Percentiles rank a stretch among this genome's conserved stretches.
phyloP scores from a whole-genome alignment of 2,329 filamentous ascomycete species.

The Tolypocladium sp. region DNA sequence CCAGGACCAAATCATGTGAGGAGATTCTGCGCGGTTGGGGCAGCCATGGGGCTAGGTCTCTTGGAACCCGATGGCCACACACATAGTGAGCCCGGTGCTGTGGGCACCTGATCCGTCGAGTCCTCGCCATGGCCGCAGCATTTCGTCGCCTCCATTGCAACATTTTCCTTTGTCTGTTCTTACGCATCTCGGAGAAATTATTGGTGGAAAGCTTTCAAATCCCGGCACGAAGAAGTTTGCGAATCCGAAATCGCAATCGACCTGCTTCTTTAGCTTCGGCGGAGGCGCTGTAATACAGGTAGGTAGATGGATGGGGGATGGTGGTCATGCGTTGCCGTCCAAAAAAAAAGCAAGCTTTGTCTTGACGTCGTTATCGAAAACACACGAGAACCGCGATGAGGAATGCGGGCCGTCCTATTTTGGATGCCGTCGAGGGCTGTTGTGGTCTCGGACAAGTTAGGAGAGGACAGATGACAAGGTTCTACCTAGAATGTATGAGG shows the following conservation, averaged over 20 bases:
- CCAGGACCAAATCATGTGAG: slow-evolving; percentile 97
- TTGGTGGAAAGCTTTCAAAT: not conserved
- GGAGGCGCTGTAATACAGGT: slow-evolving; percentile 9
- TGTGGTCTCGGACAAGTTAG: slow-evolving; percentile 1
- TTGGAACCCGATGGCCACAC: not conserved
- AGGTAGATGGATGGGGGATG: slow-evolving; percentile 3
- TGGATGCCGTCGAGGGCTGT: not conserved
- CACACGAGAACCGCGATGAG: not conserved
- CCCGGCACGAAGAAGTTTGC: not conserved
- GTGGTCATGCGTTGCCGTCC: not conserved
- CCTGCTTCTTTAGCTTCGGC: slow-evolving; percentile 5
- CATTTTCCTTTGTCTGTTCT: not conserved
- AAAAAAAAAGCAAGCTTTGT: not conserved
- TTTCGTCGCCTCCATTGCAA: not conserved
- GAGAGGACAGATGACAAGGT: slow-evolving; percentile 3
- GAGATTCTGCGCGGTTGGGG: not conserved
- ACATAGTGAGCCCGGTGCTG: not conserved
- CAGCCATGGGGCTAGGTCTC: not conserved
- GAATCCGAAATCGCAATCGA: slow-evolving; percentile 8
- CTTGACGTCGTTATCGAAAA: not conserved
- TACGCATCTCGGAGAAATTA: not conserved
- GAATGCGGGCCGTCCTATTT: not conserved
- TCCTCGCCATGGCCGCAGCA: not conserved
- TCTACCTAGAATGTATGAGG: slow-evolving; percentile 7
- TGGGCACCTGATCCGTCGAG: not conserved